phyloP scores from a whole-genome alignment of 495 filamentous ascomycete species.

The Xylaria curta region DNA sequence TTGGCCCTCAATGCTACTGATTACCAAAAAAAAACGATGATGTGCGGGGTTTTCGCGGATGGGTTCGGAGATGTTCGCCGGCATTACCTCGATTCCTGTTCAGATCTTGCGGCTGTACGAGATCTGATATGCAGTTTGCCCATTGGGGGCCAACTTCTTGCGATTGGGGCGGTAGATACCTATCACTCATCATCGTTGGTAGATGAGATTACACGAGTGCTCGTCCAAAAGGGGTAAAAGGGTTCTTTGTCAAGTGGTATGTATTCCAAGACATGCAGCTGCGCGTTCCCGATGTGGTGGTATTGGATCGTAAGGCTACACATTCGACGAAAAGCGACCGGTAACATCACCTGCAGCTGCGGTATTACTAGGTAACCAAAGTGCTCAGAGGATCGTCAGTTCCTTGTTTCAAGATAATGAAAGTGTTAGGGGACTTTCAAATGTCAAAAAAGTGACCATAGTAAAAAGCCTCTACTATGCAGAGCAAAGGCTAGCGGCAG shows the following conservation, averaged over 20 bases:
- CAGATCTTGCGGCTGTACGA: slow-evolving; percentile 20
- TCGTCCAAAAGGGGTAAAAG: slow-evolving; percentile 24
- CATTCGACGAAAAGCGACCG: slow-evolving; percentile 27
- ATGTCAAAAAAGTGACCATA: neutral
- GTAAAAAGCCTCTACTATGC: neutral
- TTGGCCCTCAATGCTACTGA: slow-evolving; percentile 13
- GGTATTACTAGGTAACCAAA: neutral
- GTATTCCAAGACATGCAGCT: slow-evolving; percentile 29
- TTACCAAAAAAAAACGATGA: slow-evolving; percentile 10
- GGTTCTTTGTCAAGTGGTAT: slow-evolving; percentile 28
- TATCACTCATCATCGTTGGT: neutral
- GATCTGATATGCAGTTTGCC: slow-evolving; percentile 30
- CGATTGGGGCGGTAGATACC: neutral
- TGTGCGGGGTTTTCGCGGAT: slow-evolving; percentile 22
- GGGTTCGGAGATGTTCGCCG: slow-evolving; percentile 24
- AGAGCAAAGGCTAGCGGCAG: neutral
- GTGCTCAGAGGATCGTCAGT: neutral
- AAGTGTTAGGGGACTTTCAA: neutral
- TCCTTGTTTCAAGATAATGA: slow-evolving; percentile 1
- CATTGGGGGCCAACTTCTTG: slow-evolving; percentile 10
- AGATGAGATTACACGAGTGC: slow-evolving; percentile 1
- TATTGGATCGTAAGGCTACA: slow-evolving; percentile 25
- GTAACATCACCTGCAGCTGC: slow-evolving; percentile 27
- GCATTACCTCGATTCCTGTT: slow-evolving; percentile 1
- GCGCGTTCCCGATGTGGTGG: slow-evolving; percentile 27